These are phyloP conservation scores for Candida ovalis DNA, from an alignment of 805 yeast species.

Conservation along the genomic window DNA sequence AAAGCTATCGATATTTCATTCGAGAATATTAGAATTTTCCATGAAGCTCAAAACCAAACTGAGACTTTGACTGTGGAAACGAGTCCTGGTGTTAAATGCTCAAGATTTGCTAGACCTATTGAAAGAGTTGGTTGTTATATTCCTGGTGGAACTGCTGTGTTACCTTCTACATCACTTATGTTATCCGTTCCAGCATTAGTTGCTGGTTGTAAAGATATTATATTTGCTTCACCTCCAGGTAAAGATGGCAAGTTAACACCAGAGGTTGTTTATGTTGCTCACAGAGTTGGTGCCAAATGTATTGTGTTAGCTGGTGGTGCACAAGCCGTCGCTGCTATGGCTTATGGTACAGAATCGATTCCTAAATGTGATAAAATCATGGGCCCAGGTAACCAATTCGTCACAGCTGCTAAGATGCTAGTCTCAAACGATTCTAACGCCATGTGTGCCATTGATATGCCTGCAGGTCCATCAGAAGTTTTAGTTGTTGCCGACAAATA, in stretches of 20 bases:
- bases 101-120: constrained; percentile 92
- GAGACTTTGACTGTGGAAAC: constrained; percentile 83
- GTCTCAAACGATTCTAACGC: constrained; percentile 95
- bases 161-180: constrained; percentile 98
- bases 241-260: constrained; percentile 91
- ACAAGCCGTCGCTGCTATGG: constrained; percentile 98
- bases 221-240: constrained; percentile 94
- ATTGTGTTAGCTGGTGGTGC: constrained; percentile 99
- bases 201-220: constrained; percentile 91
- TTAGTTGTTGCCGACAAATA: constrained; percentile 86
- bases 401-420: constrained; percentile 98
- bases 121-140: constrained; percentile 93
- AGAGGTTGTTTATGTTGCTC: constrained; percentile 96
- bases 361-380: constrained; percentile 94
- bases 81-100: constrained; percentile 88
- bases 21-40: constrained; percentile 86
- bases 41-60: constrained; percentile 81
- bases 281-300: constrained; percentile 85
- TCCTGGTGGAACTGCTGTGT: constrained; percentile 98
- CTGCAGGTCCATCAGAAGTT: constrained; percentile 99
- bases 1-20: constrained; percentile 87
- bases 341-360: constrained; percentile 91
- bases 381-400: constrained; percentile 99
- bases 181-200: constrained; percentile 97
- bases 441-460: constrained; percentile 96